Base-by-base conservation (phyloP, 352 stramenopile genomes). In the Phytophthora crassamura region DNA sequence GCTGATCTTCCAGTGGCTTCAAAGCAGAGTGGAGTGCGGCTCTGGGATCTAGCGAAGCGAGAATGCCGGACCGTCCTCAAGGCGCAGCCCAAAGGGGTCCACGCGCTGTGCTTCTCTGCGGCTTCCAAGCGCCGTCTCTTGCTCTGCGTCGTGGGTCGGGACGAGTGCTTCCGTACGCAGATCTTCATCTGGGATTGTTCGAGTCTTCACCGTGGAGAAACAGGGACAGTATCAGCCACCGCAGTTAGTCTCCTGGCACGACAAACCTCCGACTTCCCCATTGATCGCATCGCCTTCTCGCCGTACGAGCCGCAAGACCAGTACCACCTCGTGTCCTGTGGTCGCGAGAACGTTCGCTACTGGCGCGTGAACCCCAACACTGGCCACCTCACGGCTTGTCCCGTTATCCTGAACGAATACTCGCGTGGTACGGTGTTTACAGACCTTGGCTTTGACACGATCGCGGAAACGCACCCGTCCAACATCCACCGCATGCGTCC, bases 271-370 rank as follows among this genome's bases (percentile, higher is more conserved):
- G 91, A 97, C 46, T 97, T 96, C 35, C 70, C 80, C 7, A 81
- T 98, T 47, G 58, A 74, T 14, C 72, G 61, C 0, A 77, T 94
- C 32, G 73, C 74, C 12, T 98, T 97, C 46, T 96, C 89, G 1
- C 89, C 89, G 0, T 97, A 95, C 52, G 90, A 97, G 16, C 14
- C 68, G 18, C 60, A 63, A 20, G 65, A 73, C 39, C 59, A 51
- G 1, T 75, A 81, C 16, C 81, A 93, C 33, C 79, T 98, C 7
- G 86, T 98, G 14, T 95, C 88, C 2, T 97, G 90, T 61, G 93
- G 93, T 5, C 84, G 86, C 14, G 91, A 98, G 58, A 98, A 97
- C 69, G 74, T 98, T n/a, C 87, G 92, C 2, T 97, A 97, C 49
- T 98, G 90, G 91, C 88, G 91, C 5, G 59, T 97, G 6, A 72